Base-by-base conservation (phyloP, 306 rosid species). In the Citrullus colocynthis region DNA sequence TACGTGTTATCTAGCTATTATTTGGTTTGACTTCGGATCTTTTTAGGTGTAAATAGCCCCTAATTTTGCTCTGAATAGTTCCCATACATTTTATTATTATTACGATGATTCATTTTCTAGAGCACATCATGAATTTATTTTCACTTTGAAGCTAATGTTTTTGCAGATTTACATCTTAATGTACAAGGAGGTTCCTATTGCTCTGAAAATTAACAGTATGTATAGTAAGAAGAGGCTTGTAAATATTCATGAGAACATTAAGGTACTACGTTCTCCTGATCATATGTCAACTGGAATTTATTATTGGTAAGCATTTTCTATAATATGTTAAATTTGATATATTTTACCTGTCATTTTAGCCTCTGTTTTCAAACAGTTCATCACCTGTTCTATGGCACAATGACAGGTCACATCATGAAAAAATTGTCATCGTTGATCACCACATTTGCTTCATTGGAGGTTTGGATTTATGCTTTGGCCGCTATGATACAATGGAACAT, bases 371-470 rank as follows among this genome's bases (percentile, higher is more conserved):
- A 49, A 20, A 63, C 18, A 9, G 21, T 61, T 60, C n/a, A 34
- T 70, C 20, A 61, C 14, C 52, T 36, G 36, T 78, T 78, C 69
- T 28, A 41, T 18, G 44, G 64, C 42, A 55, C 78, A 66, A 41
- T 67, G 55, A 20, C 81, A 86, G 89, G 89, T 86, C 87, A 69
- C 89, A 86, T 79, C 89, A 86, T 57, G 89, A 86, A 77, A 86
- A 86, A 84, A 81, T 86, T 60, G 84, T 86, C 55, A 80, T 86
- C 28, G 80, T 86, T 80, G 89, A 86, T 84, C 77, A 84, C 79
- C 84, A 74, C 55, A 82, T 84, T 41, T 81, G 89, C 83, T 86
- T 79, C 78, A 78, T 86, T 54, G 89, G 89, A 58, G 89, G 89
- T 51, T 69, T 86, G 59, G 89, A 86, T 75, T 76, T 86, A 75